These are phyloP conservation scores for Plenodomus tracheiphilus DNA, from an alignment of 2,329 filamentous ascomycete species.

Conservation along the genomic window DNA sequence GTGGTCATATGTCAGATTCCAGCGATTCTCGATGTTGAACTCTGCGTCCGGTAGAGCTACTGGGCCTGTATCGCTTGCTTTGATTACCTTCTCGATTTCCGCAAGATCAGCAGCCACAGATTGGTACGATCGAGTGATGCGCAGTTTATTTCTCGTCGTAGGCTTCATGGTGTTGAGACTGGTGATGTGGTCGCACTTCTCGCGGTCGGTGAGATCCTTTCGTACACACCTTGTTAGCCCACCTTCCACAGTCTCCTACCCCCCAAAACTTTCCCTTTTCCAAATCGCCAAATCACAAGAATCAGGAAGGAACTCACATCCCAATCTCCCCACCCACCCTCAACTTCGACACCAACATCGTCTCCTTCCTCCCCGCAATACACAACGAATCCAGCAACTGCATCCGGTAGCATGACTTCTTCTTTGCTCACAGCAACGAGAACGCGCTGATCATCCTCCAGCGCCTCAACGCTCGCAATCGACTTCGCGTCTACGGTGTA, in stretches of 20 bases:
- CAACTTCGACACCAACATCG: constrained; percentile 4
- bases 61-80: background rate
- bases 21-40: constrained; percentile 4
- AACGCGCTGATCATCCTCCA: constrained; percentile 14
- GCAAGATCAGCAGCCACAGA: constrained; percentile 4
- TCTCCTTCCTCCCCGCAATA: constrained; percentile 15
- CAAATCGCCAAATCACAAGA: background rate
- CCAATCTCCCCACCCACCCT: background rate
- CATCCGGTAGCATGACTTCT: constrained; percentile 13
- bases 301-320: background rate
- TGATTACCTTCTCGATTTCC: background rate
- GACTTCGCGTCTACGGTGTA: constrained; percentile 13
- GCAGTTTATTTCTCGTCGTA: constrained; percentile 5
- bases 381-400: constrained; percentile 1
- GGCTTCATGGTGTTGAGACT: constrained; percentile 10
- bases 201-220: constrained; percentile 10
- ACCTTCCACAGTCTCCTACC: no score
- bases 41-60: background rate
- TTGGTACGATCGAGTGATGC: constrained; percentile 10
- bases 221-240: background rate
- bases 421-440: constrained; percentile 4
- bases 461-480: constrained; percentile 7
- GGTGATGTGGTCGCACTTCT: constrained; percentile 12
- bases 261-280: background rate
- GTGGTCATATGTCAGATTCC: constrained; percentile 2